Evolutionary conservation across 768 basidiomycete species (phyloP), one percentile per base, ranked within the genome.

Genomic region (Suillus clintonianus): DNA sequence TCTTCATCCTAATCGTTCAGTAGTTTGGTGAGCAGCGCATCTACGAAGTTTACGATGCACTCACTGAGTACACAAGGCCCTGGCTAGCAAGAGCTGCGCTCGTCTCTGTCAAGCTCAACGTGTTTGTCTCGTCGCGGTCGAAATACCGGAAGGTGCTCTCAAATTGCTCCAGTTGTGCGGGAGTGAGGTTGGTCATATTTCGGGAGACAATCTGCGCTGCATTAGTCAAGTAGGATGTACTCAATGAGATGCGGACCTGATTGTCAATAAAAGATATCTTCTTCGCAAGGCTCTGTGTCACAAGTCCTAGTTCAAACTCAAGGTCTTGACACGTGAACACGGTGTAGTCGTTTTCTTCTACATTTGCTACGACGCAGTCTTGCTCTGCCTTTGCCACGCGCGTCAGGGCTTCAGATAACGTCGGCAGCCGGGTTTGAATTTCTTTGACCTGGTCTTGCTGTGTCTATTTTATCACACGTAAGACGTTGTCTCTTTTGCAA

Each of bases 71-170:
- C 22, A 95, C 90, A 61, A 99, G 92, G 1, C 97, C 96, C 43
- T 99, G 81, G 77, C 93, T 95, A 2, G 96, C 95, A 17, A 99
- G 82, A 1, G 97, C 97, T 13, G 94, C 93, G n/a, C 90, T 86
- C 85, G 97, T 91, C 76, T 98, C 95, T 7, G 92, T 83, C 63
- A 89, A 72, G 64, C 84, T 87, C 43, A 99, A 85, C 0, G 94
- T 95, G 72, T 98, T 97, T 43, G 90, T 88, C 69, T 93, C 91
- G 68, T 98, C 95, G 65, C 88, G 88, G 77, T 98, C 97, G 71
- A 99, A 99, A 78, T 98, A 96, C 59, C 96, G 87, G 88, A 99
- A 99, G 1, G 95, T 97, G 73, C 90, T 88, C 76, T 99, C 97
- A 68, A 97, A 97, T 72, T 98, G 95, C 72, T 99, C 97, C 27